Percentiles rank a stretch among this genome's conserved stretches.
Evolutionary conservation across 2,329 filamentous ascomycete genomes (phyloP).

Genomic region (Aspergillus sp.): DNA sequence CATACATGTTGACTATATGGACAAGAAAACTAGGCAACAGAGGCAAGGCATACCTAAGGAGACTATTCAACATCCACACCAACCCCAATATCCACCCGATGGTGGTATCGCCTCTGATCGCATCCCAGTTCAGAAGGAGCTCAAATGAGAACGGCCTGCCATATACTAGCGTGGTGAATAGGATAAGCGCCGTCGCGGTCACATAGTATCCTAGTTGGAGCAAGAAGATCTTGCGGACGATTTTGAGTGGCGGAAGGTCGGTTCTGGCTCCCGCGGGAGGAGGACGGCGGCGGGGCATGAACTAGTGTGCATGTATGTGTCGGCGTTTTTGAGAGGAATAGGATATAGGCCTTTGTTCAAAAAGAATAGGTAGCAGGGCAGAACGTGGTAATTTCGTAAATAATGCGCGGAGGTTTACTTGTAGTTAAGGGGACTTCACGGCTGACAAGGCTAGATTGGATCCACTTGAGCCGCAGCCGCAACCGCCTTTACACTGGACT

Average conservation of each 20-base stretch:
- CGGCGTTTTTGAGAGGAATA: not conserved
- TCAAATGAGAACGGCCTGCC: constrained; percentile 54
- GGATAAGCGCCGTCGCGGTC: constrained; percentile 54
- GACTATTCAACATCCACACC: constrained; percentile 60
- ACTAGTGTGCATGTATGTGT: constrained; percentile 10
- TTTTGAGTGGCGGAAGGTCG: constrained; percentile 60
- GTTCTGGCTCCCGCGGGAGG: constrained; percentile 59
- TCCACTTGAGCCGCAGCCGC: not conserved
- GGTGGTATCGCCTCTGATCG: constrained; percentile 59
- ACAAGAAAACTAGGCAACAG: not conserved
- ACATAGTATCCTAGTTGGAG: constrained; percentile 61
- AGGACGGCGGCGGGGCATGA: constrained; percentile 49
- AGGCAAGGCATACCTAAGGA: constrained; percentile 49
- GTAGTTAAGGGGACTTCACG: too few species aligned
- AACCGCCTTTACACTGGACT: not conserved
- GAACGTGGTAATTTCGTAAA: too few species aligned
- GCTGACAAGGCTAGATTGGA: not conserved
- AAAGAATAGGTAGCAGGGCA: too few species aligned
- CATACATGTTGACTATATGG: not conserved
- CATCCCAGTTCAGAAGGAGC: constrained; percentile 58
- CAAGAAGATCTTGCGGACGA: constrained; percentile 59
- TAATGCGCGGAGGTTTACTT: too few species aligned
- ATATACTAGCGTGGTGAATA: constrained; percentile 62
- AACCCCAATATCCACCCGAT: constrained; percentile 63
- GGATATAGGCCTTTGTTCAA: too few species aligned